Evolutionary conservation across 805 yeast species (phyloP), one percentile per base, ranked within the genome.

Genomic region (Candida boidinii): DNA sequence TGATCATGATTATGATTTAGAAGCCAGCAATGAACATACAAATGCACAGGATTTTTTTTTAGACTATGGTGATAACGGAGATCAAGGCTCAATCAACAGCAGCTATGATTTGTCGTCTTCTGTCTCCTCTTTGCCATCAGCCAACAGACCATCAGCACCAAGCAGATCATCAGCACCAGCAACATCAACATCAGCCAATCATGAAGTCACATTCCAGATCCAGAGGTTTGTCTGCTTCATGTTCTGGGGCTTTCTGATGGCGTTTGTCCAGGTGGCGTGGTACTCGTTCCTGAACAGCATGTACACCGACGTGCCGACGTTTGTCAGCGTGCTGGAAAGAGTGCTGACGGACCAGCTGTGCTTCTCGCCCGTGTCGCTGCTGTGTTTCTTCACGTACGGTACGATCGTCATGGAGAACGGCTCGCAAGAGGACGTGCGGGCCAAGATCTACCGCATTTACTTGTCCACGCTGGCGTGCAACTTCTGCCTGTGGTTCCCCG

Each of bases 241-340:
- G 63, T 58, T 72, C 27, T 88, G 96, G 96, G 96, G 97, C 2
- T 73, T 83, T 35, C 49, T 79, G 7, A 71, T 86, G 60, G 80
- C 96, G 0, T 80, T 84, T 48, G 72, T 76, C 29, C 96, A 87
- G 56, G 81, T 82, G 33, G 79, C 78, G 30, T 90, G 98, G 98
- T 88, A 90, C 49, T 70, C 73, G 46, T 73, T 88, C 37, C 66
- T 90, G 38, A 88, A 90, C 49, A 62, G 66, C 29, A 74, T 84
- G 41, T 90, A 82, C 54, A 75, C 80, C 5, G 79, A 77, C 36
- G 87, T 83, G 53, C 90, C 92, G 13, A 74, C 83, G n/a, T 68
- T 84, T 38, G 79, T 88, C 2, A 84, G 87, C 35, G 94, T 84
- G 6, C 64, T 90, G 22, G 80, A 88, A 42, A 72, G 96, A 36